phyloP scores from a whole-genome alignment of 2,329 filamentous ascomycete genomes.

The Scytalidium sp. region DNA sequence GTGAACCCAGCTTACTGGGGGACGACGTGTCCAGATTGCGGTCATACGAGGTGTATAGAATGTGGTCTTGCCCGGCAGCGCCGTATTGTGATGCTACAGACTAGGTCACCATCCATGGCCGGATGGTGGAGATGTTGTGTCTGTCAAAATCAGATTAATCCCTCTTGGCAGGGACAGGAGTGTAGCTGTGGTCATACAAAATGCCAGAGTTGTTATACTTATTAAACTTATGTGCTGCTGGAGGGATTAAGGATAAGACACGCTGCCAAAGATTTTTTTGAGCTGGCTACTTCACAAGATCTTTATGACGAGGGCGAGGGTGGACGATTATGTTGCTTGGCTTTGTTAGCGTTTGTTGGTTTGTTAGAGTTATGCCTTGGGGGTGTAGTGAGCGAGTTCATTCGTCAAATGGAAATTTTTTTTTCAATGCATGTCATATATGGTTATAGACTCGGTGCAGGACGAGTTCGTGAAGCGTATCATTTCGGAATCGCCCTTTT shows the following conservation, averaged over 20 bases:
- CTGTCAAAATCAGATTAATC: constrained; percentile 9
- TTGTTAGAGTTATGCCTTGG: no score
- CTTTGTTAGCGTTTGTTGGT: no score
- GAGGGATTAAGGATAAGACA: neutral
- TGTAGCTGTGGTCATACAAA: neutral
- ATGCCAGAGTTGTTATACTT: neutral
- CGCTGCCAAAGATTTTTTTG: no score
- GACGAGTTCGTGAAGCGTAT: no score
- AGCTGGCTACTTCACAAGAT: no score
- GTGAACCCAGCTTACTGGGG: constrained; percentile 2
- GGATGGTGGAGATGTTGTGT: constrained; percentile 15
- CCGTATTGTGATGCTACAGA: neutral
- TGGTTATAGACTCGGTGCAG: no score
- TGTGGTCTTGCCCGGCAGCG: neutral
- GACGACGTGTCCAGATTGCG: neutral
- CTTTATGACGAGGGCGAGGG: no score
- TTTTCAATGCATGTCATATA: no score
- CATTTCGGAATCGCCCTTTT: no score
- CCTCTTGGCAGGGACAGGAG: neutral
- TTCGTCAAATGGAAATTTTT: no score
- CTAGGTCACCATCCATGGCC: neutral
- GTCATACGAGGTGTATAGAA: neutral
- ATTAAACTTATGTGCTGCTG: neutral
- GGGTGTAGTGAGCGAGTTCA: no score
- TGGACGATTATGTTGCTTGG: no score